These are phyloP conservation scores for Sporothrix mexicana DNA, from an alignment of 2,329 filamentous ascomycete species.

Conservation along the genomic window DNA sequence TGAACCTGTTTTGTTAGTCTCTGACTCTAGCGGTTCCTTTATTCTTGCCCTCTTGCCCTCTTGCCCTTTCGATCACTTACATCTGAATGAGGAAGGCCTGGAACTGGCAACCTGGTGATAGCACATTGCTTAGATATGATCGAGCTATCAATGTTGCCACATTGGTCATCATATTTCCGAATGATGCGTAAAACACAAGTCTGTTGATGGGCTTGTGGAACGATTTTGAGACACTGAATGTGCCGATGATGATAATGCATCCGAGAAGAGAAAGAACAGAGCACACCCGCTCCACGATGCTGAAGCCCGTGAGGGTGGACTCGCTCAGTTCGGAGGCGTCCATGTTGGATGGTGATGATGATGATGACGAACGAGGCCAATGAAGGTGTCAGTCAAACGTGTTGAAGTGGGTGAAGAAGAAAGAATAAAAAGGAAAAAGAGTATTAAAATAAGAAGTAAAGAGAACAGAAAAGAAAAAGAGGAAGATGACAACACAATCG, in stretches of 20 bases:
- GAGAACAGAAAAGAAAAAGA: slow-evolving; percentile 1
- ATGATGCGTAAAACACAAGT: slow-evolving; percentile 81
- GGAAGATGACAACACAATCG: background rate
- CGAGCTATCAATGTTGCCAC: slow-evolving; percentile 76
- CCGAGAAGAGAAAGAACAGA: slow-evolving; percentile 75
- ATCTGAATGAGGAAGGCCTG: slow-evolving; percentile 84
- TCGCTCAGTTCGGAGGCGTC: slow-evolving; percentile 32
- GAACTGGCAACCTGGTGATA: slow-evolving; percentile 67
- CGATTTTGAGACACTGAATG: slow-evolving; percentile 68
- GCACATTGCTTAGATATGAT: slow-evolving; percentile 57
- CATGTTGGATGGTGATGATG: slow-evolving; percentile 33
- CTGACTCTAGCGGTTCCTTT: too few relatives aligned
- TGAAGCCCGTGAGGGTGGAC: slow-evolving; percentile 60
- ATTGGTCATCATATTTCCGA: slow-evolving; percentile 80
- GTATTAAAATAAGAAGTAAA: background rate
- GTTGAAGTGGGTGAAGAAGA: background rate
- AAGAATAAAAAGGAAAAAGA: background rate
- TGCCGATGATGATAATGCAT: slow-evolving; percentile 72
- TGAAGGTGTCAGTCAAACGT: background rate
- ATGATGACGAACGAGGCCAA: background rate
- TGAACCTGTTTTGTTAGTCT: slow-evolving; percentile 64
- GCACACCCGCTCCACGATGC: slow-evolving; percentile 68
- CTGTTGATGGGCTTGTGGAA: slow-evolving; percentile 90
- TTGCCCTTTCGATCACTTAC: slow-evolving; percentile 54
- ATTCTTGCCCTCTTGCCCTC: background rate